Evolutionary conservation across 495 filamentous ascomycete genomes (phyloP).

Genomic region (Neurospora sp.): DNA sequence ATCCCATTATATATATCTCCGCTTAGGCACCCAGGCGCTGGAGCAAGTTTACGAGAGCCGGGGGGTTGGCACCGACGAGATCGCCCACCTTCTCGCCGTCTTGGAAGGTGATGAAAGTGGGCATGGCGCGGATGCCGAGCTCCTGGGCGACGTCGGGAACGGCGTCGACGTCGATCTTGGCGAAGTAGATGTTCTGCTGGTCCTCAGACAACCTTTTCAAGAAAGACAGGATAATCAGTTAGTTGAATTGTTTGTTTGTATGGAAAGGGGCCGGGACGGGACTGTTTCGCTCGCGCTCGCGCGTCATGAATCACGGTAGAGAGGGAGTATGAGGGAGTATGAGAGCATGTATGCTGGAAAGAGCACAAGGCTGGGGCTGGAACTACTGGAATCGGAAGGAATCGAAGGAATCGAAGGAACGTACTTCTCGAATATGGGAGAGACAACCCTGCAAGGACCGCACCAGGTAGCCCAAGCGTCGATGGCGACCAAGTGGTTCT

Average conservation of each 20-base stretch:
- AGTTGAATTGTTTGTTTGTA: not conserved
- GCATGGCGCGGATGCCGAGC: slow-evolving; percentile 86
- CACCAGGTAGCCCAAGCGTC: slow-evolving; percentile 91
- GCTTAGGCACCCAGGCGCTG: too few species aligned
- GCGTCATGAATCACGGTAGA: not conserved
- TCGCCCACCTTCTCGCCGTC: slow-evolving; percentile 53
- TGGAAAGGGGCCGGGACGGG: not conserved
- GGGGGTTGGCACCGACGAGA: slow-evolving; percentile 82
- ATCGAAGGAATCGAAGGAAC: not conserved
- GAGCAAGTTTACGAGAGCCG: too few species aligned
- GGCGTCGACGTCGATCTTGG: slow-evolving; percentile 89
- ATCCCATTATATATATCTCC: not conserved
- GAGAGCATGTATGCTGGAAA: not conserved
- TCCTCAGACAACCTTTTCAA: slow-evolving; percentile 42
- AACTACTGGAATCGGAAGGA: not conserved
- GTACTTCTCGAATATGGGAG: slow-evolving; percentile 57
- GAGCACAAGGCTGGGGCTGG: not conserved
- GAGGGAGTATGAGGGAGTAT: not conserved
- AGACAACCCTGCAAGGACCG: slow-evolving; percentile 87
- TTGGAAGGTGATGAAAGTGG: slow-evolving; percentile 84
- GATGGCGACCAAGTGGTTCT: slow-evolving; percentile 56
- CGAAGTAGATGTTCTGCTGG: slow-evolving; percentile 71
- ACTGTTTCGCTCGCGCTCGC: not conserved
- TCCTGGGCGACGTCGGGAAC: slow-evolving; percentile 65
- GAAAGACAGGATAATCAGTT: not conserved